Evolutionary conservation across 2,329 filamentous ascomycete genomes (phyloP).

Genomic region (Pyrenochaeta sp.): DNA sequence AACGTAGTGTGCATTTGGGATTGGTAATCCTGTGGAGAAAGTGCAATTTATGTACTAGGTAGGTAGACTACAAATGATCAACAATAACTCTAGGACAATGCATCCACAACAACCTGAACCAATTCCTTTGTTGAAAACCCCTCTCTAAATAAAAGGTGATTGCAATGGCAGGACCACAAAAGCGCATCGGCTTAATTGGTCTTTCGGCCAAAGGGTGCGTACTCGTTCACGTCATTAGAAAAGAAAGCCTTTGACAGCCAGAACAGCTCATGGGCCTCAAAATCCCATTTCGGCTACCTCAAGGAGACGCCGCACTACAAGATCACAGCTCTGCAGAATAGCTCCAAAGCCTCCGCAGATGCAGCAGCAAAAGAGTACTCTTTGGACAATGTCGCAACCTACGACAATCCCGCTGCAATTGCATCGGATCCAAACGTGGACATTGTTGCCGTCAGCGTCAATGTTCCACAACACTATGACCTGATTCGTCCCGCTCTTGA

Average conservation of each 20-base stretch:
- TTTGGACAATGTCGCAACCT: conserved; percentile 50
- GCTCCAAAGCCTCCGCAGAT: conserved; percentile 51
- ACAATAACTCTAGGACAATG: no score
- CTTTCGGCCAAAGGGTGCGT: conserved; percentile 40
- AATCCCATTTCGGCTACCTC: conserved; percentile 50
- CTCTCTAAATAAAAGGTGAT: no score
- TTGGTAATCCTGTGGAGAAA: no score
- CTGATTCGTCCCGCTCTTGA: conserved; percentile 53
- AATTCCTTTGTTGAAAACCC: no score
- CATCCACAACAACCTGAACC: no score
- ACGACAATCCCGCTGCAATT: conserved; percentile 54
- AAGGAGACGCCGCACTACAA: conserved; percentile 49
- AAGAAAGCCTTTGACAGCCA: conserved; percentile 4
- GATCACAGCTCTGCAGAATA: conserved; percentile 61
- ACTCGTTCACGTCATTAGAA: neutral
- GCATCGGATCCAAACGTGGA: conserved; percentile 57
- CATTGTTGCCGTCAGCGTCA: conserved; percentile 55
- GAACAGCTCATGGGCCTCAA: conserved; percentile 45
- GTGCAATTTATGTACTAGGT: no score
- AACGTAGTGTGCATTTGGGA: no score
- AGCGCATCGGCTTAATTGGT: conserved; percentile 41
- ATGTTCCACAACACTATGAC: conserved; percentile 53
- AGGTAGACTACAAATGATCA: no score
- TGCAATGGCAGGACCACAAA: conserved; percentile 19
- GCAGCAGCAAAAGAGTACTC: conserved; percentile 48